phyloP scores from a whole-genome alignment of 1,284 basidiomycete species.

The Ceraceosorus bombacis region DNA sequence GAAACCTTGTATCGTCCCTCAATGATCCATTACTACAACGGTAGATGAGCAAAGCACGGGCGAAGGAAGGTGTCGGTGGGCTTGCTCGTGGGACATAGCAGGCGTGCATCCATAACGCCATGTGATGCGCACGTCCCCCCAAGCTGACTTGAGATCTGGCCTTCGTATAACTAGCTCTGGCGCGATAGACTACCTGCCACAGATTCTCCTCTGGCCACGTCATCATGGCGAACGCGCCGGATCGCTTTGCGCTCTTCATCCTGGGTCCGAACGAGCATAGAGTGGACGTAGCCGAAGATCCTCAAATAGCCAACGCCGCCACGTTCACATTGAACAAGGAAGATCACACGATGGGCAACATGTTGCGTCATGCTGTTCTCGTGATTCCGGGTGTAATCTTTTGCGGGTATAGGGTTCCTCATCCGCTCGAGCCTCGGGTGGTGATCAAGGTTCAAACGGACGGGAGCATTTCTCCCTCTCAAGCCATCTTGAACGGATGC shows the following conservation, averaged over 20 bases:
- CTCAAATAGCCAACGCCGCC: slow-evolving; percentile 92
- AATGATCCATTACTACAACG: slow-evolving; percentile 40
- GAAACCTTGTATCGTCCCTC: not conserved
- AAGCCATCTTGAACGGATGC: slow-evolving; percentile 75
- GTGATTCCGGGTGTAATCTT: slow-evolving; percentile 58
- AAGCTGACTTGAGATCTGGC: not conserved
- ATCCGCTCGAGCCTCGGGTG: slow-evolving; percentile 89
- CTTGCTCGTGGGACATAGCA: not conserved
- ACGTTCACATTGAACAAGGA: slow-evolving; percentile 90
- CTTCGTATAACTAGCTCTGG: not conserved
- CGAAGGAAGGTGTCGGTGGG: not conserved
- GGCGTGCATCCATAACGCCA: not conserved
- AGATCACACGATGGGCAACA: slow-evolving; percentile 92
- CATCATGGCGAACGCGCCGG: slow-evolving; percentile 66
- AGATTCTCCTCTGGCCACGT: not conserved
- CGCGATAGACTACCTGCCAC: not conserved
- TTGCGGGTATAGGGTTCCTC: slow-evolving; percentile 94
- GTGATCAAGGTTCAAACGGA: slow-evolving; percentile 92
- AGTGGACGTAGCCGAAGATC: slow-evolving; percentile 85
- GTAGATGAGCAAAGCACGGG: slow-evolving; percentile 35
- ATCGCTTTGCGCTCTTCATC: slow-evolving; percentile 82
- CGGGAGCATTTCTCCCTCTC: slow-evolving; percentile 72
- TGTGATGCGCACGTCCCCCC: not conserved
- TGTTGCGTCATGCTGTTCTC: slow-evolving; percentile 66
- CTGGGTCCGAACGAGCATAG: slow-evolving; percentile 86